Conservation (phyloP, 139 green algal species). For the Chlamydomonas urium region DNA sequence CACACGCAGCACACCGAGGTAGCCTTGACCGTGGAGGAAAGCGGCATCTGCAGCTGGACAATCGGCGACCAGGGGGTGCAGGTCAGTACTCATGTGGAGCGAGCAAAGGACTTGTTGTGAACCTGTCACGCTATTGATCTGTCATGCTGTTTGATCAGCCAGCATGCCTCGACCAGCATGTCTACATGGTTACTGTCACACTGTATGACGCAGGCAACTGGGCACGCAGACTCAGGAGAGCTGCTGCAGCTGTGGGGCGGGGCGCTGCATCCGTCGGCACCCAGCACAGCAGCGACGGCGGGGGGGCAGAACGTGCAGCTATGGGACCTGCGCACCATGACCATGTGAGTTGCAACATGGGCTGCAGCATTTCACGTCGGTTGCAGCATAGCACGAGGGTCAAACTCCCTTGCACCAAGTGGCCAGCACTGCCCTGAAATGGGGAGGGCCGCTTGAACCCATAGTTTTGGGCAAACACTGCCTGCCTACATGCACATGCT, state of each 20-base stretch:
- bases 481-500: no score
- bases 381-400: no score
- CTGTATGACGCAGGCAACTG: constrained; percentile 2
- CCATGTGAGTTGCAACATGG: constrained; percentile 19
- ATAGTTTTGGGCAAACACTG: no score
- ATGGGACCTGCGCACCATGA: constrained; percentile 63
- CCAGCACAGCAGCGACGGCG: constrained; percentile 36
- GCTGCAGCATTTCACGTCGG: no score
- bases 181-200: background rate
- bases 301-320: constrained; percentile 59
- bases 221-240: constrained; percentile 38
- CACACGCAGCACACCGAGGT: constrained; percentile 24
- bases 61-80: constrained; percentile 30
- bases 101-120: background rate
- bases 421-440: no score
- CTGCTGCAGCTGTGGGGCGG: constrained; percentile 58
- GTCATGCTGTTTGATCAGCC: no score
- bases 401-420: no score
- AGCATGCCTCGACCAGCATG: no score
- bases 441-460: no score
- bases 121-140: no score
- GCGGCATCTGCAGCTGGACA: constrained; percentile 40
- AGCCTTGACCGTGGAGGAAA: constrained; percentile 51
- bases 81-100: constrained; percentile 9
- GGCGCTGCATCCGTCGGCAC: constrained; percentile 48